Conservation (phyloP, 1,284 basidiomycete species). For the Apiotrichum brassicae region DNA sequence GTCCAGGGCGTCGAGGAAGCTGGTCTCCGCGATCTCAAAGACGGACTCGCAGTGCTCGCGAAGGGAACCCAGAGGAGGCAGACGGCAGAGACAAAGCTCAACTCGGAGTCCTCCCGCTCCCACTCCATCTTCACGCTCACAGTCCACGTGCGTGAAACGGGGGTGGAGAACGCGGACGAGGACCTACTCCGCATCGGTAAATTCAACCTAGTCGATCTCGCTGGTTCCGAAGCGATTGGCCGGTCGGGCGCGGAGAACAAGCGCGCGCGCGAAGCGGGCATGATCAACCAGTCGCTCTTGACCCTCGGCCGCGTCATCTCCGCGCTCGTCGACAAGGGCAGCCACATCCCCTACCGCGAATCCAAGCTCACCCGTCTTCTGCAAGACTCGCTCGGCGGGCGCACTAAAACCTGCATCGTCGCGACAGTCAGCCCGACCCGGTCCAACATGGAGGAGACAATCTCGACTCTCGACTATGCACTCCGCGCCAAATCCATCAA, state of each 20-base stretch:
- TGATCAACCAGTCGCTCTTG: slow-evolving; percentile 97
- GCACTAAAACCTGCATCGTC: slow-evolving; percentile 96
- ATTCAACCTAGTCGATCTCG: slow-evolving; percentile 93
- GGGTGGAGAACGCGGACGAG: slow-evolving; percentile 57
- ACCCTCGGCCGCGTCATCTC: slow-evolving; percentile 97
- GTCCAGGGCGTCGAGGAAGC: slow-evolving; percentile 94
- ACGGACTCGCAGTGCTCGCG: slow-evolving; percentile 76
- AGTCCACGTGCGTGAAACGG: slow-evolving; percentile 82
- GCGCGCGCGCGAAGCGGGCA: slow-evolving; percentile 91
- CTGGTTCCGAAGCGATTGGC: slow-evolving; percentile 96
- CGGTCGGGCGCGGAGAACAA: slow-evolving; percentile 93
- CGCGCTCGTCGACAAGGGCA: slow-evolving; percentile 83
- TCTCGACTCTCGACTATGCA: slow-evolving; percentile 97
- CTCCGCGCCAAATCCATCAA: slow-evolving; percentile 91
- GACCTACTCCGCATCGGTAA: slow-evolving; percentile 91
- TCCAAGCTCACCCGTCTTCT: slow-evolving; percentile 90
- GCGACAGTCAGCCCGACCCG: slow-evolving; percentile 89
- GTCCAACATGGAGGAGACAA: slow-evolving; percentile 92
- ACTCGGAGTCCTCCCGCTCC: slow-evolving; percentile 89
- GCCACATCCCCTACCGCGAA: slow-evolving; percentile 86
- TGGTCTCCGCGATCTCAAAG: slow-evolving; percentile 71
- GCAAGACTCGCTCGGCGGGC: slow-evolving; percentile 97
- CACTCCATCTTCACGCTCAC: slow-evolving; percentile 98
- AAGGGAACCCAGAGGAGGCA: slow-evolving; percentile 87
- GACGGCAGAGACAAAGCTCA: slow-evolving; percentile 95